Base-by-base conservation (phyloP, 2,329 filamentous ascomycete genomes). In the Diaporthe nobilis region DNA sequence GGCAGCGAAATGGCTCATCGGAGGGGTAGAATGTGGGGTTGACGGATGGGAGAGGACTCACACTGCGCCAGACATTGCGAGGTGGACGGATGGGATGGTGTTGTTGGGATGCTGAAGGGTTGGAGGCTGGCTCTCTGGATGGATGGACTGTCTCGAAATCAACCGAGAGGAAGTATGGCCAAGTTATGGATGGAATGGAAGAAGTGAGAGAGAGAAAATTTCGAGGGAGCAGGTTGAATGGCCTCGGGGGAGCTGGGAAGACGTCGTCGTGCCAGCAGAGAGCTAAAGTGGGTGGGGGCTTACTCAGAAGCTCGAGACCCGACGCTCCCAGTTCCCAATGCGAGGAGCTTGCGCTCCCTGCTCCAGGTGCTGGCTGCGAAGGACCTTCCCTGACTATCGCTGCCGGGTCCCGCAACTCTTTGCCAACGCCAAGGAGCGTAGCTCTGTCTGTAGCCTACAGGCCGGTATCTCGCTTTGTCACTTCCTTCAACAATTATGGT, bases 21-120 rank as follows among this genome's bases (percentile, higher is more conserved):
- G 79, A 80, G 80, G 81, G 81, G 80, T 78, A 78, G 81, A 75
- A 80, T 79, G 81, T 79, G 75, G 78, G 81, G 81, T 80, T 78
- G 77, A 79, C 71, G 53, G 47, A 44, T 47, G 49, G 67, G 47
- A 51, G 73, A 75, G 75, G 78, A 92, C 91, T 92, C 91, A 93
- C 91, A 92, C 90, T 86, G 91, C 85, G 85, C 90, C 89, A 89
- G 90, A 92, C 90, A 92, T 90, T 67, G 73, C 63, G 63, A 75
- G 63, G 61, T 71, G 63, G 73, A 57, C 57, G 44, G 57, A n/a
- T 37, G 73, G 58, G 42, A 53, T 68, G 51, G n/a, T 53, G 57
- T 63, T 57, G 28, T 86, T 84, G 79, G 78, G 75, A 77, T 71
- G 20, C 34, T 60, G 60, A 61, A 74, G 37, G 65, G 28, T 63